phyloP scores from a whole-genome alignment of 345 rosid genomes.

The Kernera saxatilis region DNA sequence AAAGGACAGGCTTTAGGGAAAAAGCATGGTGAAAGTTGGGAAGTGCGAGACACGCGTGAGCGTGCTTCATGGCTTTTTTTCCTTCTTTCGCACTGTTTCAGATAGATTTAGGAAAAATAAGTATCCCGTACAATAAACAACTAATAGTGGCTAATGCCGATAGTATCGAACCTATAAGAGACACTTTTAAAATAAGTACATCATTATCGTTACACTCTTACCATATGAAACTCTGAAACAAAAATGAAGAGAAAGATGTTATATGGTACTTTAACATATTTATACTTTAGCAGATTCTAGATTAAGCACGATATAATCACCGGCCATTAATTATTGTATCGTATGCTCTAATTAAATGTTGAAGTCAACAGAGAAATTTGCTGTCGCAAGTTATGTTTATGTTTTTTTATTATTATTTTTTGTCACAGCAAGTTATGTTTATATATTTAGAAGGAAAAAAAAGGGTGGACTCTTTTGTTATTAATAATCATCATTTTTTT shows the following conservation, averaged over 20 bases:
- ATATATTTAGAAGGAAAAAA: background rate
- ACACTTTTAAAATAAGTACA: background rate
- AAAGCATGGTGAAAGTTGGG: constrained; percentile 13
- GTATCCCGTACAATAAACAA: constrained; percentile 2
- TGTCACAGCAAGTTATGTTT: background rate
- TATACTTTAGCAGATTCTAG: background rate
- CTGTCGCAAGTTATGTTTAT: background rate
- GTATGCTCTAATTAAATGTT: background rate
- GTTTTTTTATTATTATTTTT: no score
- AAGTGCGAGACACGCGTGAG: constrained; percentile 33
- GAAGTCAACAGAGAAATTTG: background rate
- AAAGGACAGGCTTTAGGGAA: constrained; percentile 21
- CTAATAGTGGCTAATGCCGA: background rate
- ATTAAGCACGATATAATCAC: background rate
- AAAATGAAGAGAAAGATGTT: background rate
- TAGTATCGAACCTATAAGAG: background rate
- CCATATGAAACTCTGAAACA: background rate
- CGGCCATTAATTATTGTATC: constrained; percentile 3
- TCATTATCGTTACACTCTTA: background rate
- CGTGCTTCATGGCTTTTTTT: constrained; percentile 34
- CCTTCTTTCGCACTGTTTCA: constrained; percentile 3
- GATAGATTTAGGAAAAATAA: background rate
- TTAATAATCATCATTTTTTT: no score
- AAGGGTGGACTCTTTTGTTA: background rate
- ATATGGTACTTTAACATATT: background rate